A percentile compares a stretch with the other conserved stretches of the same genome.
These are phyloP conservation scores for Leptographium procerum DNA, from an alignment of 2,329 filamentous ascomycete genomes.

Conservation along the genomic window DNA sequence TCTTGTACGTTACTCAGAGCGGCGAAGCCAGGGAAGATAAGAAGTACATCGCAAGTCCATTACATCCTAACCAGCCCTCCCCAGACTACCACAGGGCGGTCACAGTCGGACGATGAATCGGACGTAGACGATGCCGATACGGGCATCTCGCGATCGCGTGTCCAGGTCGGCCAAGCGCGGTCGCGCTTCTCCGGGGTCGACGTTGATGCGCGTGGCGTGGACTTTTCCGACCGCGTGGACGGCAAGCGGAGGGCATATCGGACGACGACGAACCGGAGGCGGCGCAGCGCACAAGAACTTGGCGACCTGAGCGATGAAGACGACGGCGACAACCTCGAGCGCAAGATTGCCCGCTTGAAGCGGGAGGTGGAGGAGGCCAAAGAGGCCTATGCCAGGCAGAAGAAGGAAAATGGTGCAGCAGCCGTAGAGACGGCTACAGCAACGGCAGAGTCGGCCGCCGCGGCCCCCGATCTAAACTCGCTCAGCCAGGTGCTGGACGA, in stretches of 20 bases:
- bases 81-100: slow-evolving; percentile 43
- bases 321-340: slow-evolving; percentile 40
- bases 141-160: slow-evolving; percentile 62
- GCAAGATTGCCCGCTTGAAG: slow-evolving; percentile 70
- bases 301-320: slow-evolving; percentile 64
- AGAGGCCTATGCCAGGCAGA: slow-evolving; percentile 46
- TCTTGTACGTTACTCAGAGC: slow-evolving; percentile 42
- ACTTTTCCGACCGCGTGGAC: slow-evolving; percentile 83
- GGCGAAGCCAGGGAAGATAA: neutral
- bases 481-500: slow-evolving; percentile 63
- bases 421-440: slow-evolving; percentile 18
- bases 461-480: slow-evolving; percentile 36
- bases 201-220: slow-evolving; percentile 66
- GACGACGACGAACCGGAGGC: slow-evolving; percentile 56
- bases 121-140: slow-evolving; percentile 50
- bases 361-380: slow-evolving; percentile 71
- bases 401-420: slow-evolving; percentile 30
- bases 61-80: too few relatives aligned
- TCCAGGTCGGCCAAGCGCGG: slow-evolving; percentile 71
- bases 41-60: too few relatives aligned
- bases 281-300: slow-evolving; percentile 43
- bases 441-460: slow-evolving; percentile 32
- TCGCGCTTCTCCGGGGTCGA: slow-evolving; percentile 64
- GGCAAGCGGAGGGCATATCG: slow-evolving; percentile 77
- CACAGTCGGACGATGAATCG: slow-evolving; percentile 51